Percentiles rank a stretch among this genome's conserved stretches.
Conservation (phyloP, 2,329 filamentous ascomycete species). For the Beauveria asiatica region DNA sequence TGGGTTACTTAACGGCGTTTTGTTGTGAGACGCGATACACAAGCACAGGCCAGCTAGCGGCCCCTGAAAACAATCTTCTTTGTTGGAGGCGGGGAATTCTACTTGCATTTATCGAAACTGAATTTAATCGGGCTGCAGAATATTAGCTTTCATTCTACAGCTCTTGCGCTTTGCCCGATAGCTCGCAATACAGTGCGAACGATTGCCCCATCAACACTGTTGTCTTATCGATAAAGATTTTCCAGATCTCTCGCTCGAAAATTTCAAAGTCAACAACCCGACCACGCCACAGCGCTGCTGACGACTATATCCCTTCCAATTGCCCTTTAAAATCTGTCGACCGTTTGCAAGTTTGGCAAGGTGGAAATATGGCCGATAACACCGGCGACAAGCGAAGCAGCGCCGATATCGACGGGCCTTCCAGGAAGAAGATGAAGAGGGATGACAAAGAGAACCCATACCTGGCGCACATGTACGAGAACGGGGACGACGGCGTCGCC, state of each 20-base stretch:
- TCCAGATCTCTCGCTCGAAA: neutral
- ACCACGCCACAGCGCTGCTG: neutral
- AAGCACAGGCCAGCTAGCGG: neutral
- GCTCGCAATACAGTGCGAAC: neutral
- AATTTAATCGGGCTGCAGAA: neutral
- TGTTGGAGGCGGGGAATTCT: too few relatives aligned
- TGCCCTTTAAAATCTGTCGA: neutral
- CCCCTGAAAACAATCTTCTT: too few relatives aligned
- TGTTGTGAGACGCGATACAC: neutral
- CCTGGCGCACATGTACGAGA: constrained; percentile 77
- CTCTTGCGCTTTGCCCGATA: neutral
- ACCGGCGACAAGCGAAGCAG: constrained; percentile 36
- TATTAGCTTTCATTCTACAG: neutral
- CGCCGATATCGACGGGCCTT: constrained; percentile 33
- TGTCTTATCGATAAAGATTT: constrained; percentile 9
- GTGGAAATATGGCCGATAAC: constrained; percentile 1
- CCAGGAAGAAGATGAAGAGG: constrained; percentile 30
- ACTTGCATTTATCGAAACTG: neutral
- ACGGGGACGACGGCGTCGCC: constrained; percentile 32
- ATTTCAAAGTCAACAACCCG: constrained; percentile 1
- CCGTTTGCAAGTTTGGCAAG: neutral
- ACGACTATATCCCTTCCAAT: neutral
- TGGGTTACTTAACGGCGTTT: neutral
- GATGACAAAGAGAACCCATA: constrained; percentile 63
- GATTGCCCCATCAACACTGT: neutral